Percentiles rank a stretch among this genome's conserved stretches.
These are phyloP conservation scores for Pichia manshurica DNA, from an alignment of 805 yeast species.

Conservation along the genomic window DNA sequence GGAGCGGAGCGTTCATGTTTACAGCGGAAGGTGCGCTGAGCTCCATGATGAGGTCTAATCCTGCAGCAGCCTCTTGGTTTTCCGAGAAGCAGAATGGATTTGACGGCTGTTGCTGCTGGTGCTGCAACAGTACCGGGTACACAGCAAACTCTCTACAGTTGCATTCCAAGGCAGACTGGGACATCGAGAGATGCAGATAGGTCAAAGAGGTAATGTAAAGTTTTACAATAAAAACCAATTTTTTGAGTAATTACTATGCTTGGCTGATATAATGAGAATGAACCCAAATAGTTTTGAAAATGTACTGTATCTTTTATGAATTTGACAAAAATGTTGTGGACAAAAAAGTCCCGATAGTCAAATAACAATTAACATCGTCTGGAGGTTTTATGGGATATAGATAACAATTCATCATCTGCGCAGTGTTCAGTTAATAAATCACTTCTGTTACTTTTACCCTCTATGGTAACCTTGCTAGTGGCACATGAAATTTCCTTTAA, in stretches of 20 bases:
- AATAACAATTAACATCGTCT: too few species aligned
- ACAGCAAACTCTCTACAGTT: background rate
- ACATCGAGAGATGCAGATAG: background rate
- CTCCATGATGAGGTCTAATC: background rate
- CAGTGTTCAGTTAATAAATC: constrained; percentile 5
- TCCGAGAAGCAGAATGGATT: background rate
- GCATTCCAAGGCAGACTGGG: background rate
- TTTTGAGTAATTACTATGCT: too few species aligned
- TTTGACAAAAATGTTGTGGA: too few species aligned
- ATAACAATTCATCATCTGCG: constrained; percentile 8
- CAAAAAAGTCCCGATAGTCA: too few species aligned
- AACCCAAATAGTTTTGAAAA: too few species aligned
- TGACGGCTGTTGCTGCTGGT: too few species aligned
- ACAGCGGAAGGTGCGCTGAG: background rate
- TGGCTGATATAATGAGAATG: too few species aligned
- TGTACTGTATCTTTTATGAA: too few species aligned
- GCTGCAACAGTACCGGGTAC: background rate
- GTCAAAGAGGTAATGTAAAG: too few species aligned
- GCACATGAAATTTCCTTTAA: background rate
- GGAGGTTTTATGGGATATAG: too few species aligned
- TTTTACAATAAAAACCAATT: too few species aligned
- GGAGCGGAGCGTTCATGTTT: background rate
- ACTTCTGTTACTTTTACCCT: background rate
- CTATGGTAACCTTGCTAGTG: background rate
- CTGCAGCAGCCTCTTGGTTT: background rate